A percentile compares a stretch with the other conserved stretches of the same genome.
phyloP scores from a whole-genome alignment of 352 stramenopile species.

The Blastocystis sp. region DNA sequence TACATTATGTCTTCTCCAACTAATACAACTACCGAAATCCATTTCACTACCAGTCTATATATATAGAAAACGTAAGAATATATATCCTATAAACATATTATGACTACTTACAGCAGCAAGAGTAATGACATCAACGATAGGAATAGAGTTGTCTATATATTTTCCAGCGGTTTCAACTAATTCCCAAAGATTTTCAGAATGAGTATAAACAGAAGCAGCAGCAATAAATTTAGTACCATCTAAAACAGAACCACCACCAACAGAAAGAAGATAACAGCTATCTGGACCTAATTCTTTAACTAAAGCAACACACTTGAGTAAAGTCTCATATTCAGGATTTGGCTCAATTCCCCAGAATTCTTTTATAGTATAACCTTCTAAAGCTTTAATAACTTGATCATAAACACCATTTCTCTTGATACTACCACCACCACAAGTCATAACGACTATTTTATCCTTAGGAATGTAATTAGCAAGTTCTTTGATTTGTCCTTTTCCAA shows the following conservation, averaged over 20 bases:
- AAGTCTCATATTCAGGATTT: conserved; percentile 34
- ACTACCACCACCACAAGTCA: conserved; percentile 32
- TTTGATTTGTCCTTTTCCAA: conserved; percentile 35
- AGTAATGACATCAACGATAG: conserved; percentile 24
- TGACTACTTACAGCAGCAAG: conserved; percentile 18
- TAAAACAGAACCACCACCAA: conserved; percentile 30
- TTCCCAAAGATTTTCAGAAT: conserved; percentile 8
- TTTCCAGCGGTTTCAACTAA: neutral
- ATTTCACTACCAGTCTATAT: conserved; percentile 10
- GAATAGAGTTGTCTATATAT: conserved; percentile 7
- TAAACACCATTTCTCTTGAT: conserved; percentile 36
- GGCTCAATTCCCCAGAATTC: conserved; percentile 32
- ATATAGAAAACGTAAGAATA: neutral
- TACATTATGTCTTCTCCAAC: neutral
- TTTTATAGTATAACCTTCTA: conserved; percentile 19
- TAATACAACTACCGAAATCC: conserved; percentile 6
- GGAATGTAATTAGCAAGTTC: conserved; percentile 9
- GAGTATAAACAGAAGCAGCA: conserved; percentile 28
- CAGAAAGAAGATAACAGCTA: conserved; percentile 25
- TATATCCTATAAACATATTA: no score
- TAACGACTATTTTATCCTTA: conserved; percentile 36
- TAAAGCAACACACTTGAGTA: conserved; percentile 24
- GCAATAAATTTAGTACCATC: conserved; percentile 34
- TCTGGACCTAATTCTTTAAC: conserved; percentile 22
- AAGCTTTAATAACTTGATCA: conserved; percentile 25